phyloP scores from a whole-genome alignment of 208 protist species.

The Balamuthia mandrillaris region DNA sequence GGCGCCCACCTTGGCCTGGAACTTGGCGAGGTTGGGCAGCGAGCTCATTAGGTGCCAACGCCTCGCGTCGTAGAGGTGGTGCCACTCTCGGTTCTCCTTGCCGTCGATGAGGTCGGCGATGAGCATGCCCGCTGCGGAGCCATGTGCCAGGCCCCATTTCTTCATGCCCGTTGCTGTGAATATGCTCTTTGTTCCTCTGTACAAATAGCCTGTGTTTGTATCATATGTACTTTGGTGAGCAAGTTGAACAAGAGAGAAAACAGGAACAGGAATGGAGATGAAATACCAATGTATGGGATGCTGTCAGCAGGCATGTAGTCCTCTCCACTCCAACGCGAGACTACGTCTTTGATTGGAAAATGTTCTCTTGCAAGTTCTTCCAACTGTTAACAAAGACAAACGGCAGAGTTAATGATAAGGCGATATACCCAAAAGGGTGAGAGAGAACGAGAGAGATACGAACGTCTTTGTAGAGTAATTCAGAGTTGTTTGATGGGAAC shows the following conservation, averaged over 20 bases:
- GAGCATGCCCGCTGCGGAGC: neutral
- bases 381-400: too few relatives aligned
- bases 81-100: neutral
- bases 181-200: neutral
- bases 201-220: neutral
- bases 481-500: too few relatives aligned
- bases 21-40: neutral
- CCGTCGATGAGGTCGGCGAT: conserved; percentile 7
- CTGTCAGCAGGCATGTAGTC: conserved; percentile 8
- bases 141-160: conserved; percentile 8
- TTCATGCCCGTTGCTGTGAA: neutral
- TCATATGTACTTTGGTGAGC: neutral
- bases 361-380: too few relatives aligned
- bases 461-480: too few relatives aligned
- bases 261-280: too few relatives aligned
- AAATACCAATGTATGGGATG: neutral
- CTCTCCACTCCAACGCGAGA: neutral
- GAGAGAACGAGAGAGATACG: too few relatives aligned
- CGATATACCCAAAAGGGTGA: too few relatives aligned
- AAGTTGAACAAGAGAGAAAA: too few relatives aligned
- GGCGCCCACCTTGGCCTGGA: neutral
- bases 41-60: conserved; percentile 12
- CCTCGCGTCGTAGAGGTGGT: neutral
- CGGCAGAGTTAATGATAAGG: too few relatives aligned
- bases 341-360: neutral